These are phyloP conservation scores for Irpex sp. DNA, from an alignment of 1,284 basidiomycete genomes.

Conservation along the genomic window DNA sequence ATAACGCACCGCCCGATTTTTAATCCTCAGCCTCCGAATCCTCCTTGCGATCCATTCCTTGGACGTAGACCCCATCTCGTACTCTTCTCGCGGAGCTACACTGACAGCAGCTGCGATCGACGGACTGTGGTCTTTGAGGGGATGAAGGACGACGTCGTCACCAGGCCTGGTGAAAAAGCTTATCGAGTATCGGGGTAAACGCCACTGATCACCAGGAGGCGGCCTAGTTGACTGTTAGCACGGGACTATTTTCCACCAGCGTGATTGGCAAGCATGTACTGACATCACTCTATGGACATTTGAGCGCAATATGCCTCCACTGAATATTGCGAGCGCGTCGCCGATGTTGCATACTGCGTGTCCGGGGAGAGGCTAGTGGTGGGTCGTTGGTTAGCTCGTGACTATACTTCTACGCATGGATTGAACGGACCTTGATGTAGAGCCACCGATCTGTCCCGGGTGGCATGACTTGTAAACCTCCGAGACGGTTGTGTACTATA, in stretches of 20 bases:
- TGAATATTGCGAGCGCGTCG: slow-evolving; percentile 34
- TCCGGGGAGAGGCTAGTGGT: slow-evolving; percentile 29
- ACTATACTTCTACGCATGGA: neutral
- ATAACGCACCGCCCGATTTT: slow-evolving; percentile 34
- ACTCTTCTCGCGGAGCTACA: slow-evolving; percentile 29
- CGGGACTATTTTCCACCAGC: neutral
- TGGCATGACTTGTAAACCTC: slow-evolving; percentile 39
- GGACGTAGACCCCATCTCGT: slow-evolving; percentile 38
- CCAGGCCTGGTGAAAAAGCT: slow-evolving; percentile 36
- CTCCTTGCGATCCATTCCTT: slow-evolving; percentile 46
- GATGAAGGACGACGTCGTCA: slow-evolving; percentile 26
- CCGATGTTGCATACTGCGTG: slow-evolving; percentile 37
- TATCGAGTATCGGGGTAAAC: slow-evolving; percentile 30
- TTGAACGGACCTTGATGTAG: slow-evolving; percentile 32
- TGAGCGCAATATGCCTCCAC: slow-evolving; percentile 34
- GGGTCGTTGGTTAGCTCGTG: neutral
- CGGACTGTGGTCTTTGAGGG: slow-evolving; percentile 41
- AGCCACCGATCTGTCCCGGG: slow-evolving; percentile 34
- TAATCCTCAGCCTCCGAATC: slow-evolving; percentile 43
- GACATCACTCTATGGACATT: slow-evolving; percentile 34
- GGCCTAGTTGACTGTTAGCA: slow-evolving; percentile 19
- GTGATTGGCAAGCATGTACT: slow-evolving; percentile 9
- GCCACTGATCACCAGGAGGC: slow-evolving; percentile 30
- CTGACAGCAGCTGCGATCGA: slow-evolving; percentile 39
- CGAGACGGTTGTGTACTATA: slow-evolving; percentile 37